Evolutionary conservation across 2,329 filamentous ascomycete species (phyloP), one percentile per base, ranked within the genome.

Genomic region (Rhinocladiella mackenziei): DNA sequence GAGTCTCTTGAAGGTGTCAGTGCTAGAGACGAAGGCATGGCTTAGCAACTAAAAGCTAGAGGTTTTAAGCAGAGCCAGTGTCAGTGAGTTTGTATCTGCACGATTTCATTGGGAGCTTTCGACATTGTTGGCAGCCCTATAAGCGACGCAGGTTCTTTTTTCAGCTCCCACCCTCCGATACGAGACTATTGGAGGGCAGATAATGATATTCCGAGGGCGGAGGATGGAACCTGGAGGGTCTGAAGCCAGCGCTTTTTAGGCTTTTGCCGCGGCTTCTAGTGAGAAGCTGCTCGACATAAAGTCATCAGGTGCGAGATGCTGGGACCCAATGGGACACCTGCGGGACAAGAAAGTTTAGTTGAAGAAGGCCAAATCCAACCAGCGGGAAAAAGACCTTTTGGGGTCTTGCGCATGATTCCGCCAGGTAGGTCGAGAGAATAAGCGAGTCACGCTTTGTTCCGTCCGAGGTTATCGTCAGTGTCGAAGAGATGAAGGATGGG

Each of bases 1-100:
- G 29, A 43, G 33, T 14, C n/a, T 45, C 40, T 48, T 51, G 48
- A 43, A 26, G n/a, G n/a, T n/a, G n/a, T n/a, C n/a, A n/a, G n/a
- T n/a, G n/a, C n/a, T n/a, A n/a, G n/a, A n/a, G n/a, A n/a, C n/a
- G n/a, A n/a, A n/a, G n/a, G n/a, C n/a, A n/a, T n/a, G n/a, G n/a
- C n/a, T 32, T 10, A 20, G 32, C 33, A 32, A 32, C 26, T 20
- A n/a, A 32, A 31, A 20, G 18, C 28, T 9, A n/a, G n/a, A n/a
- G n/a, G n/a, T n/a, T n/a, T n/a, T n/a, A n/a, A n/a, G 29, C 17
- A 10, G 9, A 29, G 28, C 39, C 34, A 35, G 17, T 39, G 22
- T 26, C 20, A 22, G 47, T 39, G 20, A 34, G 34, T 10, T 42
- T 31, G 42, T 25, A 31, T 28, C 47, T 50, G 47, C 47, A 44